Conservation (phyloP, 768 basidiomycete species). For the Amanita fuliginea region DNA sequence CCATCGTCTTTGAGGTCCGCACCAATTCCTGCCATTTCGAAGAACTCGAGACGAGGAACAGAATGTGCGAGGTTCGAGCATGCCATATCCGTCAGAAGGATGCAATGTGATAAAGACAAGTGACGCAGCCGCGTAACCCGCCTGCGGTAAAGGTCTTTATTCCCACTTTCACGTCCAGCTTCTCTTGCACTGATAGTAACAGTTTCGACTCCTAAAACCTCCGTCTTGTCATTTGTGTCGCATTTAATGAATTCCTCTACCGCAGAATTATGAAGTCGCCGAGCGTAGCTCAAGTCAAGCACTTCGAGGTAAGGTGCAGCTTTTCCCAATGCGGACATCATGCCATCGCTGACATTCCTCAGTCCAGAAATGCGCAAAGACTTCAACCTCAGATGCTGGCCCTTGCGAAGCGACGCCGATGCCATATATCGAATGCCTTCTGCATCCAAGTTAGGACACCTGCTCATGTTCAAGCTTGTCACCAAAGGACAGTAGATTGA, state of each 20-base stretch:
- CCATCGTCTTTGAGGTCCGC: constrained; percentile 60
- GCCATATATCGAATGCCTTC: constrained; percentile 45
- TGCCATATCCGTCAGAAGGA: constrained; percentile 60
- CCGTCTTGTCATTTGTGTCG: constrained; percentile 24
- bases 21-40: constrained; percentile 75
- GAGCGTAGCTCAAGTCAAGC: constrained; percentile 68
- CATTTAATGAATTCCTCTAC: constrained; percentile 64
- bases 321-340: constrained; percentile 55
- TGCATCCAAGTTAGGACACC: constrained; percentile 60
- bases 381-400: constrained; percentile 41
- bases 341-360: constrained; percentile 43
- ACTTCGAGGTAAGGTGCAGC: constrained; percentile 67
- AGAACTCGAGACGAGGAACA: constrained; percentile 60
- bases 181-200: constrained; percentile 49
- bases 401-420: constrained; percentile 29
- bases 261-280: constrained; percentile 63
- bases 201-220: constrained; percentile 25
- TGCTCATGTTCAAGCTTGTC: constrained; percentile 52
- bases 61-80: constrained; percentile 63
- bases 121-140: constrained; percentile 64
- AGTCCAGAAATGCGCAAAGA: constrained; percentile 63
- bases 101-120: constrained; percentile 61
- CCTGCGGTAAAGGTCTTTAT: constrained; percentile 36
- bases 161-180: constrained; percentile 48
- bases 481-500: constrained; percentile 46